These are phyloP conservation scores for Fraxinus excelsior DNA, from an alignment of 257 asterid species.

Conservation along the genomic window DNA sequence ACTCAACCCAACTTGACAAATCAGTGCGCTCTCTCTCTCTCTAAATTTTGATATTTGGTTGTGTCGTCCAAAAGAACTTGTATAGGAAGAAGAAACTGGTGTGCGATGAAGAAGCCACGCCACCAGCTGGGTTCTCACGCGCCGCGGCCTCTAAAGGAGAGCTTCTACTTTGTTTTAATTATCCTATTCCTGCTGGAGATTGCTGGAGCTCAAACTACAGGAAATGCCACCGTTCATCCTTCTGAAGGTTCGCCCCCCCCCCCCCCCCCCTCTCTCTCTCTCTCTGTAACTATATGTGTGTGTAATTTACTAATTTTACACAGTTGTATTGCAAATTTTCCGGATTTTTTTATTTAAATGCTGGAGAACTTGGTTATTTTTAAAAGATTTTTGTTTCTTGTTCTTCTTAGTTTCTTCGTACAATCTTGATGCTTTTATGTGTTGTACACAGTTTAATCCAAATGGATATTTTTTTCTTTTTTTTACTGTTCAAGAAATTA, in stretches of 20 bases:
- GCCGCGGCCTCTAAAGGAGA: not conserved
- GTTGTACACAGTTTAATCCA: not conserved
- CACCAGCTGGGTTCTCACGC: not conserved
- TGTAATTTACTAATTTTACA: not conserved
- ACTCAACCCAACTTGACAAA: too few relatives aligned
- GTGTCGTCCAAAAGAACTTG: not conserved
- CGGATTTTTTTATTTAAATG: too few relatives aligned
- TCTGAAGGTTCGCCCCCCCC: slow-evolving; percentile 34
- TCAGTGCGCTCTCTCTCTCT: not conserved
- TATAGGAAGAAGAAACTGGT: not conserved
- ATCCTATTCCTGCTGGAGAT: slow-evolving; percentile 7
- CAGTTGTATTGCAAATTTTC: not conserved
- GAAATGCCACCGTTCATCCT: slow-evolving; percentile 38
- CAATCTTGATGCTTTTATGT: not conserved
- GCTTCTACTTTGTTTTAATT: not conserved
- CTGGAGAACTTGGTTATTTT: too few relatives aligned
- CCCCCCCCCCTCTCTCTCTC: too few relatives aligned
- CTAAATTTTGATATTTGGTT: too few relatives aligned
- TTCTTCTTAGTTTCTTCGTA: not conserved
- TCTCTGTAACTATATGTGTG: not conserved
- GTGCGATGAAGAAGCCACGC: not conserved
- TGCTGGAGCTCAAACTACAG: slow-evolving; percentile 37
- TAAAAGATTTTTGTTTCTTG: not conserved
- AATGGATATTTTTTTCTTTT: too few relatives aligned
- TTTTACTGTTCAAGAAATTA: too few relatives aligned